These are phyloP conservation scores for Camellia sinensis DNA, from an alignment of 148 eudicot species.

Conservation along the genomic window DNA sequence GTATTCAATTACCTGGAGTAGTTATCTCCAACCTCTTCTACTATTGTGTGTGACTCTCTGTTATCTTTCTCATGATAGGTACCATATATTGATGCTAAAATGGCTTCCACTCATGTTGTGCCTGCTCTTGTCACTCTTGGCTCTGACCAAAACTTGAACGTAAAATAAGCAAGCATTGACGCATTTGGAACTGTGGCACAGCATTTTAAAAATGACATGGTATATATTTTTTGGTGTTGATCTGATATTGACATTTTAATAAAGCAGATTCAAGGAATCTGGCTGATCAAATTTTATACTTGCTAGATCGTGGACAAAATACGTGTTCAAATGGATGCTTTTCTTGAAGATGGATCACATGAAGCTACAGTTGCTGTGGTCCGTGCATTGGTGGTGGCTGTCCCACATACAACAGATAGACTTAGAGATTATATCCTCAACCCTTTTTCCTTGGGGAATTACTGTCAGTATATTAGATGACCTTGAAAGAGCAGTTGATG, in stretches of 20 bases:
- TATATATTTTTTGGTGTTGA: slow-evolving; percentile 24
- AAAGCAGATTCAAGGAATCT: slow-evolving; percentile 4
- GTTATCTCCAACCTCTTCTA: not conserved
- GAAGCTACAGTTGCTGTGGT: slow-evolving; percentile 90
- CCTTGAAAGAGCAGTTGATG: too few species aligned
- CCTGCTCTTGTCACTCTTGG: slow-evolving; percentile 98
- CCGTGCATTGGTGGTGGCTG: slow-evolving; percentile 90
- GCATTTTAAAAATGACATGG: slow-evolving; percentile 88
- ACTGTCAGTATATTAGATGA: not conserved
- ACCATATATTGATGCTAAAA: slow-evolving; percentile 84
- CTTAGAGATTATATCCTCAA: slow-evolving; percentile 95
- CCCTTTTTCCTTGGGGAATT: not conserved
- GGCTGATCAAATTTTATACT: slow-evolving; percentile 25
- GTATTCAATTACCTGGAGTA: slow-evolving; percentile 4
- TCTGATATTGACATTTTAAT: not conserved
- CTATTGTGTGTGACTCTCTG: not conserved
- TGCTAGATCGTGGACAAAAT: slow-evolving; percentile 90
- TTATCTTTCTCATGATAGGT: slow-evolving; percentile 42
- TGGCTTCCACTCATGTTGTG: slow-evolving; percentile 77
- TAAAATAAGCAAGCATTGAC: slow-evolving; percentile 87
- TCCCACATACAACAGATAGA: slow-evolving; percentile 87
- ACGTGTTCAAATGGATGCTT: slow-evolving; percentile 98
- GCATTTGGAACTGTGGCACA: slow-evolving; percentile 99
- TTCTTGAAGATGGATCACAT: slow-evolving; percentile 97
- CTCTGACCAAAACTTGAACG: slow-evolving; percentile 84